Evolutionary conservation across 2,329 filamentous ascomycete species (phyloP).

Genomic region (Lasiodiplodia sp.): DNA sequence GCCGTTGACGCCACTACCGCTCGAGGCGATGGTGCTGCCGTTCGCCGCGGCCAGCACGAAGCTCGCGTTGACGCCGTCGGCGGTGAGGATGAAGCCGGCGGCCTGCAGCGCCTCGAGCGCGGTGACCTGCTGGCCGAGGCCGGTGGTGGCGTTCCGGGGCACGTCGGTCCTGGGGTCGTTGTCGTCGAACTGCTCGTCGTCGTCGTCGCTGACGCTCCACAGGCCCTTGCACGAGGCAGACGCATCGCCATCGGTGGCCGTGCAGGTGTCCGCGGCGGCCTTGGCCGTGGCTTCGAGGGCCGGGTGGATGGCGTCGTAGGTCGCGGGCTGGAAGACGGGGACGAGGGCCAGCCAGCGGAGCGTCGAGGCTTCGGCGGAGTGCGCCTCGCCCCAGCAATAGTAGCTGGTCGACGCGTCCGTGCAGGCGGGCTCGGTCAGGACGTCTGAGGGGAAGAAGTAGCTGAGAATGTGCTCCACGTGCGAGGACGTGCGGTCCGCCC

Average conservation of each 20-base stretch:
- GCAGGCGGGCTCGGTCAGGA: constrained; percentile 73
- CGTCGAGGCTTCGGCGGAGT: constrained; percentile 78
- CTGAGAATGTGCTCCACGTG: constrained; percentile 59
- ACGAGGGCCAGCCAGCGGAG: constrained; percentile 66
- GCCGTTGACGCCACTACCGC: neutral
- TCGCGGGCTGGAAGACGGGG: constrained; percentile 52
- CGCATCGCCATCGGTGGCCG: constrained; percentile 46
- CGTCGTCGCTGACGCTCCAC: neutral
- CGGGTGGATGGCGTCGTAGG: constrained; percentile 46
- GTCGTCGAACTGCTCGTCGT: constrained; percentile 39
- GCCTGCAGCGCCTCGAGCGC: constrained; percentile 62
- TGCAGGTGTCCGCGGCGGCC: constrained; percentile 47
- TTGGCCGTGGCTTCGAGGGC: constrained; percentile 50
- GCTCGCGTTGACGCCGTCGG: neutral
- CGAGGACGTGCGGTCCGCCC: constrained; percentile 63
- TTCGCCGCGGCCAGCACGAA: neutral
- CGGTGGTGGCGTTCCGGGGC: constrained; percentile 53
- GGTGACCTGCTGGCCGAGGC: constrained; percentile 67
- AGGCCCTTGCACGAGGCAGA: neutral
- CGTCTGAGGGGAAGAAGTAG: constrained; percentile 60
- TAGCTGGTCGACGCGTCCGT: constrained; percentile 58
- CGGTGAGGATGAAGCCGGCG: constrained; percentile 36
- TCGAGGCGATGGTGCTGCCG: neutral
- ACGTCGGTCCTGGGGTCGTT: constrained; percentile 49
- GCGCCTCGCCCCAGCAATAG: constrained; percentile 73